Conservation (phyloP, 2,329 filamentous ascomycete genomes). For the Aureobasidium mangrovei region DNA sequence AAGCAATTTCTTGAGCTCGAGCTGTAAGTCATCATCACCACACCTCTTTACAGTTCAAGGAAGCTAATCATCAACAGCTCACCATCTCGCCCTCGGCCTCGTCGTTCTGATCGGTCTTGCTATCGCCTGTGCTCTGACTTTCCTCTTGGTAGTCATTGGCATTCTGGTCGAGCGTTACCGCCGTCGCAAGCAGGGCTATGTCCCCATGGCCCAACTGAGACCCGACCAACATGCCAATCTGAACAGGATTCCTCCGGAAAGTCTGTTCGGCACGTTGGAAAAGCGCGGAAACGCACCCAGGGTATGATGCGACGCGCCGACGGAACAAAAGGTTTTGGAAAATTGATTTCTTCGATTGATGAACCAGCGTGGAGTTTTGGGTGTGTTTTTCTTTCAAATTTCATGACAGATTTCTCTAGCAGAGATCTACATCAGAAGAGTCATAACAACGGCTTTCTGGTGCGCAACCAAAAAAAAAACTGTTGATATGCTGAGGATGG, state of each 20-base stretch:
- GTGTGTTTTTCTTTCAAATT: neutral
- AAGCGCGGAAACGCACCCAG: conserved; percentile 16
- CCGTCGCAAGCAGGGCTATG: conserved; percentile 70
- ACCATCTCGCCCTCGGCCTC: conserved; percentile 61
- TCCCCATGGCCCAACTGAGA: conserved; percentile 56
- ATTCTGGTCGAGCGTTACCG: conserved; percentile 67
- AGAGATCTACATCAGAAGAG: neutral
- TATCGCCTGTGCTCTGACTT: conserved; percentile 67
- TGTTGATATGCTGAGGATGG: conserved; percentile 1
- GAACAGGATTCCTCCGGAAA: conserved; percentile 42
- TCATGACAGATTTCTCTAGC: neutral
- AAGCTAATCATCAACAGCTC: conserved; percentile 28
- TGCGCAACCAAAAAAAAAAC: neutral
- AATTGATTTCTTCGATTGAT: neutral
- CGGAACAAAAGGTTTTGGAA: neutral
- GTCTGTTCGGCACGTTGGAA: conserved; percentile 25
- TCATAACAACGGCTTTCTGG: neutral
- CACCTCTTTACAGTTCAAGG: conserved; percentile 9
- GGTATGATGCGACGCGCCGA: conserved; percentile 9
- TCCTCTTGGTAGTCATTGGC: conserved; percentile 66
- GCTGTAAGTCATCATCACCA: conserved; percentile 43
- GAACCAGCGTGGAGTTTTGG: conserved; percentile 9
- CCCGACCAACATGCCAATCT: conserved; percentile 40
- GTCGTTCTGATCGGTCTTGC: conserved; percentile 74
- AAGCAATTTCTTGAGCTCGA: conserved; percentile 60